A percentile compares a stretch with the other conserved stretches of the same genome.
phyloP scores from a whole-genome alignment of 345 rosid species.

The Bruguiera parviflora region DNA sequence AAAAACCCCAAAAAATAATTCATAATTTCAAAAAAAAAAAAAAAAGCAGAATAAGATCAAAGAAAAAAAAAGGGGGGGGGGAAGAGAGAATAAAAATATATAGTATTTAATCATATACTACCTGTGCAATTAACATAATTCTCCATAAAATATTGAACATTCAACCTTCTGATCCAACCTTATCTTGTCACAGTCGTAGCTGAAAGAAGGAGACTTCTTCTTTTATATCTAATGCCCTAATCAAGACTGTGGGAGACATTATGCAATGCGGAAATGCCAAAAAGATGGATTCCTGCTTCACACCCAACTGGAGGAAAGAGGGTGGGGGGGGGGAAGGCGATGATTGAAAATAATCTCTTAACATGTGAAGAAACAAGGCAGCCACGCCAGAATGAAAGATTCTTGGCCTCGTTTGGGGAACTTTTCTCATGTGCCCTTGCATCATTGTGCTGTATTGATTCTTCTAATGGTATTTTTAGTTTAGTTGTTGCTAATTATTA shows the following conservation, averaged over 20 bases:
- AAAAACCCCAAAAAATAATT: not conserved
- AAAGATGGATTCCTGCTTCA: constrained; percentile 1
- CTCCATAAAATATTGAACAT: constrained; percentile 14
- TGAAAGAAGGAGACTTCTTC: constrained; percentile 9
- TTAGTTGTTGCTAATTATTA: no score
- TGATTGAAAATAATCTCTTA: not conserved
- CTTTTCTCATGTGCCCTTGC: not conserved
- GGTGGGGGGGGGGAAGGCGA: no score
- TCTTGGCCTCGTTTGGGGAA: not conserved
- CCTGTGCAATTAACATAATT: not conserved
- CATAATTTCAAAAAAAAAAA: not conserved
- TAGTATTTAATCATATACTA: not conserved
- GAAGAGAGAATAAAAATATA: not conserved
- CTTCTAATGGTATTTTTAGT: not conserved
- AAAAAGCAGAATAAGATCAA: not conserved
- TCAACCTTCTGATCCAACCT: constrained; percentile 6
- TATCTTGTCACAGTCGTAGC: not conserved
- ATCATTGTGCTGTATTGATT: not conserved
- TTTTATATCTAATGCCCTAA: constrained; percentile 2
- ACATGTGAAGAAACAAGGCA: no score
- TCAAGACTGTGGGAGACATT: no score
- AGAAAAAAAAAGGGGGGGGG: no score
- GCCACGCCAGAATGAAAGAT: not conserved
- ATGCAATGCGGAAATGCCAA: no score
- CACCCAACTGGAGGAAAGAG: not conserved